These are phyloP conservation scores for Paecilomyces variotii DNA, from an alignment of 2,329 filamentous ascomycete genomes.

Conservation along the genomic window DNA sequence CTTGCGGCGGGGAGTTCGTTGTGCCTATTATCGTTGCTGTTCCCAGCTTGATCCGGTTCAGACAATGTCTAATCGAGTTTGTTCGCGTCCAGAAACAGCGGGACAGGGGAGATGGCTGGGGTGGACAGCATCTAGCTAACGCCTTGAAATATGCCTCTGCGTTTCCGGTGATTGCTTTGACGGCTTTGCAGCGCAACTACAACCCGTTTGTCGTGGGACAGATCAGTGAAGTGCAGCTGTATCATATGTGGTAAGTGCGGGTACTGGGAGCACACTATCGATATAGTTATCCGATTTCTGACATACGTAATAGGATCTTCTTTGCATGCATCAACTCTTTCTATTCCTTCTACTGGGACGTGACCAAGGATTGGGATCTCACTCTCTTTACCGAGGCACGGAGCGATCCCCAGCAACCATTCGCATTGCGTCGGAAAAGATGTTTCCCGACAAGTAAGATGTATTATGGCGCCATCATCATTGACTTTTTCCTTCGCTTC, in stretches of 20 bases:
- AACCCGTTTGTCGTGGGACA: constrained; percentile 42
- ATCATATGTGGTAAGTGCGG: constrained; percentile 44
- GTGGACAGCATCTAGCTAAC: constrained; percentile 84
- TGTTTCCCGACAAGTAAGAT: constrained; percentile 63
- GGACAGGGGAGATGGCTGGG: constrained; percentile 53
- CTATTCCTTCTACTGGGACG: constrained; percentile 99
- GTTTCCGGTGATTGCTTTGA: constrained; percentile 82
- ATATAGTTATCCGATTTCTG: not conserved
- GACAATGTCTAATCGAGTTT: constrained; percentile 89
- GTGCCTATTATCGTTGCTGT: constrained; percentile 78
- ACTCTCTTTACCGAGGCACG: constrained; percentile 63
- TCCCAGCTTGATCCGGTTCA: constrained; percentile 76
- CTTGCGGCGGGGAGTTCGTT: constrained; percentile 68
- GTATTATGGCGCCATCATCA: constrained; percentile 72
- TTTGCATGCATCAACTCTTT: constrained; percentile 74
- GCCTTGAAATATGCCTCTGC: constrained; percentile 90
- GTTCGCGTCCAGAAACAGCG: constrained; percentile 55
- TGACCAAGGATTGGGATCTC: constrained; percentile 93
- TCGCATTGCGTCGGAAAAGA: constrained; percentile 66
- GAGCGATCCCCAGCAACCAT: constrained; percentile 59
- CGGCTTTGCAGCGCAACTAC: constrained; percentile 62
- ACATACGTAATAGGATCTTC: constrained; percentile 49
- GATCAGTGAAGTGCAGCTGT: constrained; percentile 48
- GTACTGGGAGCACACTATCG: not conserved
- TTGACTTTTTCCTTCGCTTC: constrained; percentile 76